Conservation (phyloP, 371 early-diverging fungal genomes). For the Mortierella sp. region DNA sequence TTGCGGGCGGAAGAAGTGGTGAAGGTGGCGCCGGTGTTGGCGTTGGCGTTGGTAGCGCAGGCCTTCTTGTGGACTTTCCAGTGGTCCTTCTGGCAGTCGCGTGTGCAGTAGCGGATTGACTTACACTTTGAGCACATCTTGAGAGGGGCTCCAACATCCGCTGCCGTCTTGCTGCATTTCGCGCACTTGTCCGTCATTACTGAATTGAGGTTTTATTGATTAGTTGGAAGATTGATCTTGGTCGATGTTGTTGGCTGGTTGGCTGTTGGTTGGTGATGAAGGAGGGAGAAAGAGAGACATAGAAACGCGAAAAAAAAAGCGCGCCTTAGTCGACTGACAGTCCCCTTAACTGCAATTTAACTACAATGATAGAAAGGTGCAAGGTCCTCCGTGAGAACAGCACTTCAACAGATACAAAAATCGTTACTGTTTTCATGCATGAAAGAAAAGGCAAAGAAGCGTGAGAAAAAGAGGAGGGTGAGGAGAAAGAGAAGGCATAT, state of each 20-base stretch:
- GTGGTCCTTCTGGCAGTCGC: slow-evolving; percentile 35
- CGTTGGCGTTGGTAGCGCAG: slow-evolving; percentile 10
- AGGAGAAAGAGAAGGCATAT: no score
- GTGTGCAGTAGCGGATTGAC: slow-evolving; percentile 18
- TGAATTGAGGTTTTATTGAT: background rate
- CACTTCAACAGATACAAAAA: background rate
- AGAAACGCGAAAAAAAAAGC: no score
- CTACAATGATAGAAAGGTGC: background rate
- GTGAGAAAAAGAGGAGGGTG: background rate
- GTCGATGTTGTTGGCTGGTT: background rate
- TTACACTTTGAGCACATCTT: slow-evolving; percentile 28
- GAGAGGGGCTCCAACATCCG: slow-evolving; percentile 10
- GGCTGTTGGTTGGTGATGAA: no score
- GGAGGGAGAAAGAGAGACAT: background rate
- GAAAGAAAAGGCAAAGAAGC: background rate
- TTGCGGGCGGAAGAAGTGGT: background rate
- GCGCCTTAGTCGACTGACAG: no score
- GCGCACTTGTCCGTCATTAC: slow-evolving; percentile 3
- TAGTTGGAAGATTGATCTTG: background rate
- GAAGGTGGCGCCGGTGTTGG: background rate
- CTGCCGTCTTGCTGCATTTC: slow-evolving; percentile 14
- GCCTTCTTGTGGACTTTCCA: slow-evolving; percentile 32
- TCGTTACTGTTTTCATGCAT: background rate
- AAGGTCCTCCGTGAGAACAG: background rate
- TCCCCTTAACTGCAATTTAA: background rate